Evolutionary conservation across 306 rosid genomes (phyloP), one percentile per base, ranked within the genome.

Genomic region (Gynostemma pentaphyllum): DNA sequence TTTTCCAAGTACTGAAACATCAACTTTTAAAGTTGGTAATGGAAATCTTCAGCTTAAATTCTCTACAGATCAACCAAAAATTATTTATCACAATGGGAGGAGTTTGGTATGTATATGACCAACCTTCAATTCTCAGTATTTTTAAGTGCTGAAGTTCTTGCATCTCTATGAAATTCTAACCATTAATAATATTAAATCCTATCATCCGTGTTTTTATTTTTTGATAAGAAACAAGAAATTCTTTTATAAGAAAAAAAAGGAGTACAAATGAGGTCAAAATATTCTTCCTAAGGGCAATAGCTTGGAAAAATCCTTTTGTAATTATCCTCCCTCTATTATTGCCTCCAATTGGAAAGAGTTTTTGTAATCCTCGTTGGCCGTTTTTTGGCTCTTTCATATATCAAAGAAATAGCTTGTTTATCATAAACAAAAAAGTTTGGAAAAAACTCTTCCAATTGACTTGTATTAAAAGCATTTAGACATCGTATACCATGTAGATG

Each of bases 1-100:
- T 48, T 67, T 75, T 71, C 74, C 67, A 4, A 66, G 62, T 28
- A 21, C 59, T 40, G 80, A 72, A 68, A 44, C 64, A 34, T 69
- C 80, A 7, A 72, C 72, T 30, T 42, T 81, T 72, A 70, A 72
- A 72, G 81, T 81, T 60, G 86, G 83, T 30, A 74, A 66, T 32
- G 83, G 80, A 72, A 75, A 81, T 66, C 54, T 81, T 64, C 76
- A 56, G 73, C 86, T 81, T 48, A 62, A 68, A 14, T 72, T 81
- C 67, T 81, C 81, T 45, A 30, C 68, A 3, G 62, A 71, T 45
- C 64, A 75, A 69, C 72, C 70, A 9, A 78, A 75, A 70, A 29
- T 72, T 59, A 72, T 32, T 28, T 81, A 81, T 50, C 71, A 66
- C 51, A 78, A 81, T 50, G 75, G 72, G 51, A 75, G 67, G 71